A percentile compares a stretch with the other conserved stretches of the same genome.
Evolutionary conservation across 805 yeast genomes (phyloP).

Genomic region (Metschnikowia baotianmanensis): DNA sequence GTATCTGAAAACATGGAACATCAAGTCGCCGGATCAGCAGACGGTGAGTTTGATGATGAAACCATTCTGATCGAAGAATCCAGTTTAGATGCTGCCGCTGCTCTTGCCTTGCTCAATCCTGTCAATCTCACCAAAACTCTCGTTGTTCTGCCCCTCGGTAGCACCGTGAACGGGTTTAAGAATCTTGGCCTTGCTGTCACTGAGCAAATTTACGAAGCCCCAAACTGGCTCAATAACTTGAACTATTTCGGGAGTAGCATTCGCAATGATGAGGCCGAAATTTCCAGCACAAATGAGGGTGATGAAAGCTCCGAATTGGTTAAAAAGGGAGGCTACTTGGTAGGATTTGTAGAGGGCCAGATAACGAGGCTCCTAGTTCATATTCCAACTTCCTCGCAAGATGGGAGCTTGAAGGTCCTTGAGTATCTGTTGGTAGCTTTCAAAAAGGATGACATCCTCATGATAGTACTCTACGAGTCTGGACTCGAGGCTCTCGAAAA

Average conservation of each 20-base stretch:
- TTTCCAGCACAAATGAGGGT: constrained; percentile 13
- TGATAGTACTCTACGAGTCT: constrained; percentile 33
- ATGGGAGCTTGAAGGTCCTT: constrained; percentile 8
- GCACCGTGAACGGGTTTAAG: constrained; percentile 35
- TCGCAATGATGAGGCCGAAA: constrained; percentile 7
- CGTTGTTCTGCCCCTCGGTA: constrained; percentile 37
- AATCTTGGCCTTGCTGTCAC: constrained; percentile 21
- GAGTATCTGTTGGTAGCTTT: constrained; percentile 35
- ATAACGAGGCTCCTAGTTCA: constrained; percentile 29
- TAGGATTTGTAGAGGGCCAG: constrained; percentile 22
- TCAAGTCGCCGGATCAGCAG: not conserved
- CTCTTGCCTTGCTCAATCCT: constrained; percentile 33
- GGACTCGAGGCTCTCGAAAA: constrained; percentile 23
- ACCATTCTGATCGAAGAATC: not conserved
- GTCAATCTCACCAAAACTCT: constrained; percentile 33
- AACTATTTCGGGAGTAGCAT: constrained; percentile 4
- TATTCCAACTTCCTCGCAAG: constrained; percentile 16
- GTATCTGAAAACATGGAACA: not conserved
- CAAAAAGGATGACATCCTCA: constrained; percentile 20
- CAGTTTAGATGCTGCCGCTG: constrained; percentile 16
- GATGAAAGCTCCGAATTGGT: not conserved
- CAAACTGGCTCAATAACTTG: constrained; percentile 12
- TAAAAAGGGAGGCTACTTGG: constrained; percentile 22
- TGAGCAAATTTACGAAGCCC: constrained; percentile 15
- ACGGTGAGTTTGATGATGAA: constrained; percentile 10